A percentile compares a stretch with the other conserved stretches of the same genome.
phyloP scores from a whole-genome alignment of 139 green algal species.

The Chlorella ohadii region DNA sequence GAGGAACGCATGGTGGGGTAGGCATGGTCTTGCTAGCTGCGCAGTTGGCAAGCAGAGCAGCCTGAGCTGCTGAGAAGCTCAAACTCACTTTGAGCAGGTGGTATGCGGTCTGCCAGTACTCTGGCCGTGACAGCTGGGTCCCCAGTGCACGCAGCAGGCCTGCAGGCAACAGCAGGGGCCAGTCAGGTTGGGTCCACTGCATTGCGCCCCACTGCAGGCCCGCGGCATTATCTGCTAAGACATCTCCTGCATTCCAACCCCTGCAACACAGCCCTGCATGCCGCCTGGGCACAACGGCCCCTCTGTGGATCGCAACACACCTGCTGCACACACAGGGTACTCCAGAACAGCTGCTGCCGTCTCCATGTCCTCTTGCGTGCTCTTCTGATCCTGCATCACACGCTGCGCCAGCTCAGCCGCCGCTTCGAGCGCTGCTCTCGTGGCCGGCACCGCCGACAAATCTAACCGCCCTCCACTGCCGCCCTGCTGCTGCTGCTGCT shows the following conservation, averaged over 20 bases:
- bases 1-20: too few relatives aligned
- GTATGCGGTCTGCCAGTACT: constrained; percentile 52
- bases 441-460: constrained; percentile 35
- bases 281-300: too few relatives aligned
- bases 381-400: constrained; percentile 31
- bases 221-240: too few relatives aligned
- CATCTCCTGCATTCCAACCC: too few relatives aligned
- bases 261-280: too few relatives aligned
- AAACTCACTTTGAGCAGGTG: constrained; percentile 32
- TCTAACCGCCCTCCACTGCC: constrained; percentile 27
- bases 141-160: constrained; percentile 46
- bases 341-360: constrained; percentile 12
- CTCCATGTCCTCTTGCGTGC: constrained; percentile 17
- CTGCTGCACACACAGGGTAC: constrained; percentile 42
- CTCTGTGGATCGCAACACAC: background rate
- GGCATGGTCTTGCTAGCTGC: too few relatives aligned
- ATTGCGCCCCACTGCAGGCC: too few relatives aligned
- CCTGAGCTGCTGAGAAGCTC: too few relatives aligned
- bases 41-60: too few relatives aligned
- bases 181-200: too few relatives aligned
- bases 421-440: constrained; percentile 30
- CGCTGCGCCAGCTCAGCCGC: constrained; percentile 39
- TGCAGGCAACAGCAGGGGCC: too few relatives aligned
- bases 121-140: constrained; percentile 15
- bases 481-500: background rate